phyloP scores from a whole-genome alignment of 169 alveolate species.

The Plasmodium ovale region DNA sequence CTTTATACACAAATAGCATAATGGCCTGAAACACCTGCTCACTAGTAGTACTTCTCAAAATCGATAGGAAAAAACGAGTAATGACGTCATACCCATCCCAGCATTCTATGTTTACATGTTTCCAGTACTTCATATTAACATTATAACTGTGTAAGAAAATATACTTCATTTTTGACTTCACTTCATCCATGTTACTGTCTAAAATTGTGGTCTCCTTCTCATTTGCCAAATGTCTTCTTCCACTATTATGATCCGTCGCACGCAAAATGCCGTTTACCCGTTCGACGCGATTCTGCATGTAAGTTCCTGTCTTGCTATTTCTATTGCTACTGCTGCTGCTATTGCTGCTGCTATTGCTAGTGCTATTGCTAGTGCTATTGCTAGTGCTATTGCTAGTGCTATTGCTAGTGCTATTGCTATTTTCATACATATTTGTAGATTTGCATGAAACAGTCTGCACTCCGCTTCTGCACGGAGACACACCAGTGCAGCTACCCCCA shows the following conservation, averaged over 20 bases:
- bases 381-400: not conserved
- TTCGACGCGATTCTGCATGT: not conserved
- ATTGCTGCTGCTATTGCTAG: not conserved
- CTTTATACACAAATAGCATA: slow-evolving; percentile 55
- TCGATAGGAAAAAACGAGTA: slow-evolving; percentile 9
- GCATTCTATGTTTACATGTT: slow-evolving; percentile 43
- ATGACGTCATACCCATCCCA: slow-evolving; percentile 62
- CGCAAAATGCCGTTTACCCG: not conserved
- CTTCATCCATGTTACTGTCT: not conserved
- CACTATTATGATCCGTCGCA: not conserved
- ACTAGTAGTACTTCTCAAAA: slow-evolving; percentile 21
- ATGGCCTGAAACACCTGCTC: slow-evolving; percentile 29
- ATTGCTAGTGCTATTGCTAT: not conserved
- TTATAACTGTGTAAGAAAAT: slow-evolving; percentile 37
- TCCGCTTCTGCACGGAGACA: too few relatives aligned
- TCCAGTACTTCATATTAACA: slow-evolving; percentile 29
- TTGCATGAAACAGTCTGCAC: not conserved
- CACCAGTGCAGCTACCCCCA: too few relatives aligned
- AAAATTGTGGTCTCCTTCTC: not conserved
- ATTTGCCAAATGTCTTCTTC: not conserved
- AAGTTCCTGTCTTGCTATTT: too few relatives aligned
- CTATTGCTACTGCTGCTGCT: not conserved
- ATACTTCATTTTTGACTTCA: not conserved
- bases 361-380: not conserved
- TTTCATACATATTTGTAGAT: not conserved